These are phyloP conservation scores for Trypanosomatidae sp. DNA, from an alignment of 208 protist species.

Conservation along the genomic window DNA sequence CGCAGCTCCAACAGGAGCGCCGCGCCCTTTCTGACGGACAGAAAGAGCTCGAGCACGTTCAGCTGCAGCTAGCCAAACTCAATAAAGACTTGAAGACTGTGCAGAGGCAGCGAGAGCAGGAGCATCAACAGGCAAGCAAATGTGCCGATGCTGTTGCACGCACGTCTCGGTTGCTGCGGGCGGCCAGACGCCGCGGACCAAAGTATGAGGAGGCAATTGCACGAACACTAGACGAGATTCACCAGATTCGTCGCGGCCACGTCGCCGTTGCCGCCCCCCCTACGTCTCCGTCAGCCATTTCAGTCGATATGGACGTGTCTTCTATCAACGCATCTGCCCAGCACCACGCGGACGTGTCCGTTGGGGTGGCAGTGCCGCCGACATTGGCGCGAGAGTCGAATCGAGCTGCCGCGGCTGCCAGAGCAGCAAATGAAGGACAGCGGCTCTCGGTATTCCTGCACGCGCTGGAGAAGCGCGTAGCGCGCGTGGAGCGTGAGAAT, in stretches of 20 bases:
- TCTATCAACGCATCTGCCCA: neutral
- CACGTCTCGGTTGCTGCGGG: constrained; percentile 4
- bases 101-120: neutral
- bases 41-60: neutral
- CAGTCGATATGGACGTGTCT: neutral
- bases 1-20: constrained; percentile 11
- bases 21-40: neutral
- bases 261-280: neutral
- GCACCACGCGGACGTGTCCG: neutral
- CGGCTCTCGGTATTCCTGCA: constrained; percentile 1
- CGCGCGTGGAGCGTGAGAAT: constrained; percentile 19
- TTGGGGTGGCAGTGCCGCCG: neutral
- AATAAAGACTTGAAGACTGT: neutral
- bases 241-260: neutral
- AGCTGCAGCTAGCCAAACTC: neutral
- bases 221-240: neutral
- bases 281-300: neutral
- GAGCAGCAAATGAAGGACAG: constrained; percentile 4
- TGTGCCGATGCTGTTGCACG: neutral
- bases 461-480: constrained; percentile 1
- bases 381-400: neutral
- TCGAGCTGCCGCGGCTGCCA: constrained; percentile 1
- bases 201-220: constrained; percentile 10
- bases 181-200: neutral
- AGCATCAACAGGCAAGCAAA: neutral